These are phyloP conservation scores for Neurospora terricola DNA, from an alignment of 495 filamentous ascomycete genomes.

Conservation along the genomic window DNA sequence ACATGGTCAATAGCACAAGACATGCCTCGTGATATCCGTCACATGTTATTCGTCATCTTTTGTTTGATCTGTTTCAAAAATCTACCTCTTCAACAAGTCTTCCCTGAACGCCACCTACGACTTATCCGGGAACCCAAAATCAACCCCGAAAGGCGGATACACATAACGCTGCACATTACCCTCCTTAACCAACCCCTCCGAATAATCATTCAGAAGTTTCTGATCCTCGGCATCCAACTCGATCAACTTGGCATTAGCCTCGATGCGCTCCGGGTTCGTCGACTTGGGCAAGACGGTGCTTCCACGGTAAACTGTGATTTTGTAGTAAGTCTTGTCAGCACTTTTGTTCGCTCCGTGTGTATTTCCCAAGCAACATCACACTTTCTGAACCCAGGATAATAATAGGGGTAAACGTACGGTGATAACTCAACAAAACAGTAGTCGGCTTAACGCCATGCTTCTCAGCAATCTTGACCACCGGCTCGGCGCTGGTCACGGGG, in stretches of 20 bases:
- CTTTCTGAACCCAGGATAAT: background rate
- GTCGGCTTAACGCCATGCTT: conserved; percentile 54
- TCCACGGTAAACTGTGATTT: conserved; percentile 51
- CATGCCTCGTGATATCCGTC: background rate
- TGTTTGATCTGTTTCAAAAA: background rate
- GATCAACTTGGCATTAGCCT: conserved; percentile 60
- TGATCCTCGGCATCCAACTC: conserved; percentile 57
- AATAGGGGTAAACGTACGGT: conserved; percentile 41
- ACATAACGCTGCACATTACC: conserved; percentile 61
- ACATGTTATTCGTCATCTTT: background rate
- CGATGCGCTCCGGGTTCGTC: conserved; percentile 62
- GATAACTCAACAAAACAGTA: conserved; percentile 63
- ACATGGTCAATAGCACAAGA: background rate
- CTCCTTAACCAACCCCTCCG: conserved; percentile 44
- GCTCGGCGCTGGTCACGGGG: conserved; percentile 57
- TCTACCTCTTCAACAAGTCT: background rate
- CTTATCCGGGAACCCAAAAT: conserved; percentile 74
- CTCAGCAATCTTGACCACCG: conserved; percentile 58
- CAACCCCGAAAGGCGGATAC: conserved; percentile 66
- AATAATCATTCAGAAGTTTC: conserved; percentile 52
- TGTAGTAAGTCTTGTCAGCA: background rate
- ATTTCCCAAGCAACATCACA: background rate
- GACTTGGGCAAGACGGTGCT: conserved; percentile 73
- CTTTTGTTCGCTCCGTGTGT: background rate
- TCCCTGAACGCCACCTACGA: conserved; percentile 5